Conservation (phyloP, 2,329 filamentous ascomycete species). For the Ceratocystis colombiana region DNA sequence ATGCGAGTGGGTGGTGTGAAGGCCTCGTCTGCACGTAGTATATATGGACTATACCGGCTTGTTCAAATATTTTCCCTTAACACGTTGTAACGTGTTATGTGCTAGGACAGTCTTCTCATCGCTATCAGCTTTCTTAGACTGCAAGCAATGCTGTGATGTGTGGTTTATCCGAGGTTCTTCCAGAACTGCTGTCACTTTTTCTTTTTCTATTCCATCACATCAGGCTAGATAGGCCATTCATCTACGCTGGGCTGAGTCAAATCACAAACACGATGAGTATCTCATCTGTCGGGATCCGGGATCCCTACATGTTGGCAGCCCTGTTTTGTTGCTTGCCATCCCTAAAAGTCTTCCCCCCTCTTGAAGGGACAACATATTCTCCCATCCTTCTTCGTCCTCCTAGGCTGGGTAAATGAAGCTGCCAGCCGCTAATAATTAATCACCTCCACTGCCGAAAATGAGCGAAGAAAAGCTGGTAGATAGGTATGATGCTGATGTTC, state of each 20-base stretch:
- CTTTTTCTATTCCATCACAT: not conserved
- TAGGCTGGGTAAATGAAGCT: not conserved
- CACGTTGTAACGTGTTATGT: no score
- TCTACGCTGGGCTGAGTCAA: slow-evolving; percentile 6
- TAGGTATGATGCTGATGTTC: not conserved
- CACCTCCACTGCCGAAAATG: not conserved
- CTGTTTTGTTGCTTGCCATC: not conserved
- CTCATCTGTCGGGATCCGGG: slow-evolving; percentile 4
- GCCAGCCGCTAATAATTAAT: not conserved
- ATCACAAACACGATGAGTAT: slow-evolving; percentile 3
- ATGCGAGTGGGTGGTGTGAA: no score
- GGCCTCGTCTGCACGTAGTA: no score
- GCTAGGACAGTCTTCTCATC: no score
- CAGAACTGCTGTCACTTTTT: not conserved
- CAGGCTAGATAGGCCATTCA: not conserved
- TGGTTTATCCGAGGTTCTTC: not conserved
- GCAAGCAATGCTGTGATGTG: not conserved
- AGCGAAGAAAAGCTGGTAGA: not conserved
- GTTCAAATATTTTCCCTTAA: no score
- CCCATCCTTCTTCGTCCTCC: not conserved
- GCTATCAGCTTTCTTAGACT: no score
- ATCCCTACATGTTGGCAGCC: slow-evolving; percentile 9
- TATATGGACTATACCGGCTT: no score
- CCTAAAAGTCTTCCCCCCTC: not conserved
- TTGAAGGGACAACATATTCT: not conserved